Percentiles rank a stretch among this genome's conserved stretches.
These are phyloP conservation scores for Quercus glauca DNA, from an alignment of 306 rosid species.

Conservation along the genomic window DNA sequence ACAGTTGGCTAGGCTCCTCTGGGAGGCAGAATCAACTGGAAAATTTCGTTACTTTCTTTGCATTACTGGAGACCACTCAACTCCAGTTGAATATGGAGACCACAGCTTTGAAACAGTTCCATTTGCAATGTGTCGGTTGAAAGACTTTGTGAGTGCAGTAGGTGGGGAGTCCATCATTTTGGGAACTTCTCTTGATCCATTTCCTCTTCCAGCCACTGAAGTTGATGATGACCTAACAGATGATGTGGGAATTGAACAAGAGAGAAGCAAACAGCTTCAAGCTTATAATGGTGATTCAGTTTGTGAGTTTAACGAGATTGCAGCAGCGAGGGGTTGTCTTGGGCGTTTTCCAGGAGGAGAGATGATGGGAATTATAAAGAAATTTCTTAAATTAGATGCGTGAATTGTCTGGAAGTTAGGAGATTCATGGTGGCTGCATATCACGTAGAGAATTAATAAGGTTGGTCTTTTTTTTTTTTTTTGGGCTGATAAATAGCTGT, in stretches of 20 bases:
- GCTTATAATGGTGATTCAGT: conserved; percentile 72
- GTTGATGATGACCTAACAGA: conserved; percentile 44
- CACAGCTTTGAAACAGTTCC: conserved; percentile 98
- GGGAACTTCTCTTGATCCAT: conserved; percentile 55
- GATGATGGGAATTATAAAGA: conserved; percentile 91
- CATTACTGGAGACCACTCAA: conserved; percentile 91
- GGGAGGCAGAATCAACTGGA: conserved; percentile 76
- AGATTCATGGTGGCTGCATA: conserved; percentile 3
- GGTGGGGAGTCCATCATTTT: conserved; percentile 57
- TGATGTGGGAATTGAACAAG: conserved; percentile 35
- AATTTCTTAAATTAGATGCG: conserved; percentile 43
- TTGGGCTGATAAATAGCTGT: background rate
- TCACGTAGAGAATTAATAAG: conserved; percentile 10
- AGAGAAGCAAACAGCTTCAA: conserved; percentile 24
- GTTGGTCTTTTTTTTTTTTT: background rate
- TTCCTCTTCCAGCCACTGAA: conserved; percentile 71
- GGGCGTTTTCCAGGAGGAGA: conserved; percentile 95
- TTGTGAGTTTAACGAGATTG: conserved; percentile 60
- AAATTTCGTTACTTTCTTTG: conserved; percentile 64
- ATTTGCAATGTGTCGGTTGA: conserved; percentile 65
- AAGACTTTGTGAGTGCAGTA: conserved; percentile 60
- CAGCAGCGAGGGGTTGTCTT: conserved; percentile 82
- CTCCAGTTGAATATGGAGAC: conserved; percentile 98
- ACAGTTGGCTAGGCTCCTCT: conserved; percentile 82
- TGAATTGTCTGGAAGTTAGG: conserved; percentile 17